Percentiles rank a stretch among this genome's conserved stretches.
phyloP scores from a whole-genome alignment of 495 filamentous ascomycete genomes.

The Glonium stellatum region DNA sequence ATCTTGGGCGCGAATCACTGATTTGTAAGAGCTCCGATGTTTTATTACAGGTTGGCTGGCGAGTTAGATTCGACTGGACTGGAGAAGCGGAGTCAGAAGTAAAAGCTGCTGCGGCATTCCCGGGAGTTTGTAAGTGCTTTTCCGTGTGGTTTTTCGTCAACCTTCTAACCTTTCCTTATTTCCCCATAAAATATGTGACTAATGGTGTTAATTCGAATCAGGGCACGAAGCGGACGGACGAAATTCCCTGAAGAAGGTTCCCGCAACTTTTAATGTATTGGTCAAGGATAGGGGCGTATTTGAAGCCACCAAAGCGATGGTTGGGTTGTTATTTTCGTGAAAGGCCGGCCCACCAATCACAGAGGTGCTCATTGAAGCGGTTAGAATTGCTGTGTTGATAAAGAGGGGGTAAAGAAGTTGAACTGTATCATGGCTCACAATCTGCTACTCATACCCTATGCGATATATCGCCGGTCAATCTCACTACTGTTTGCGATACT shows the following conservation, averaged over 20 bases:
- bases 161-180: no score
- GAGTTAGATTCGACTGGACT: constrained; percentile 55
- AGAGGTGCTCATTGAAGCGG: no score
- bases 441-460: no score
- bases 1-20: constrained; percentile 22
- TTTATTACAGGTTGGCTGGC: constrained; percentile 39
- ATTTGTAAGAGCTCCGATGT: constrained; percentile 18
- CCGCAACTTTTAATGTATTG: constrained; percentile 45
- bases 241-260: constrained; percentile 42
- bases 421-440: no score
- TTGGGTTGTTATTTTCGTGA: constrained; percentile 36
- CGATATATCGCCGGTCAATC: no score
- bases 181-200: no score
- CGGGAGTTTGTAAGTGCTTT: constrained; percentile 41
- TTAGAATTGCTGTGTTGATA: no score
- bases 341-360: background rate
- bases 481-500: no score
- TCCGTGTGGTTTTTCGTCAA: no score
- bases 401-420: no score
- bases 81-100: constrained; percentile 53
- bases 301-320: constrained; percentile 44
- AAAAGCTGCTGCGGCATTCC: constrained; percentile 40
- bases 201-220: background rate
- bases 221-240: constrained; percentile 44
- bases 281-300: constrained; percentile 46